Evolutionary conservation across 2,329 filamentous ascomycete genomes (phyloP).

Genomic region (Neoascochyta sp.): DNA sequence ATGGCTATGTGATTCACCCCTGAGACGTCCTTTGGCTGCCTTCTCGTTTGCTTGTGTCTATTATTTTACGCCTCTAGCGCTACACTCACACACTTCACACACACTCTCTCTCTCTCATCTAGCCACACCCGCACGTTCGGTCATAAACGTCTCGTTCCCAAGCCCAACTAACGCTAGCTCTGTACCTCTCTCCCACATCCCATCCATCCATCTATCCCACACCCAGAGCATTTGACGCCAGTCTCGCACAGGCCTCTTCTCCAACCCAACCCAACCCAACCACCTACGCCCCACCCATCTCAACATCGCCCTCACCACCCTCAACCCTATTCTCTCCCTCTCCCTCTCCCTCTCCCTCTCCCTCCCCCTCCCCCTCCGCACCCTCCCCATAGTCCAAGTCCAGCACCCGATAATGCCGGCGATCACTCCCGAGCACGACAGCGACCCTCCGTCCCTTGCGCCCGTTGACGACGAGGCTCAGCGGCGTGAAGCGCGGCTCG

Average conservation of each 20-base stretch:
- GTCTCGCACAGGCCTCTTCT: not conserved
- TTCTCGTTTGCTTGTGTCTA: no score
- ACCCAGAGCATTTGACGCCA: no score
- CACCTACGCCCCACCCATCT: slow-evolving; percentile 11
- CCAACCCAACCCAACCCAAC: not conserved
- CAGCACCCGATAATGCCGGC: slow-evolving; percentile 53
- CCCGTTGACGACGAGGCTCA: slow-evolving; percentile 54
- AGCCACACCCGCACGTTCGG: no score
- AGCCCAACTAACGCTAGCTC: no score
- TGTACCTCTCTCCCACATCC: no score
- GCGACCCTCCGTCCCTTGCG: slow-evolving; percentile 51
- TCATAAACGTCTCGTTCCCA: no score
- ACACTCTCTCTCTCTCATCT: no score
- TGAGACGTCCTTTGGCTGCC: no score
- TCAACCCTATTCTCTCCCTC: slow-evolving; percentile 9
- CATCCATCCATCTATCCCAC: no score
- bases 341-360: slow-evolving; percentile 4
- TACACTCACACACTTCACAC: no score
- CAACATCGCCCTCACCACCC: slow-evolving; percentile 14
- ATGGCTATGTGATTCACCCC: slow-evolving; percentile 15
- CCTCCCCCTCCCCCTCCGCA: slow-evolving; percentile 15
- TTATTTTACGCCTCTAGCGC: no score
- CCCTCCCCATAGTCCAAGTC: slow-evolving; percentile 49
- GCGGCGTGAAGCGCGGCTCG: slow-evolving; percentile 46
- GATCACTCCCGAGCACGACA: slow-evolving; percentile 54